Evolutionary conservation across 768 basidiomycete genomes (phyloP), one percentile per base, ranked within the genome.

Genomic region (Tricholoma hemisulphureum): DNA sequence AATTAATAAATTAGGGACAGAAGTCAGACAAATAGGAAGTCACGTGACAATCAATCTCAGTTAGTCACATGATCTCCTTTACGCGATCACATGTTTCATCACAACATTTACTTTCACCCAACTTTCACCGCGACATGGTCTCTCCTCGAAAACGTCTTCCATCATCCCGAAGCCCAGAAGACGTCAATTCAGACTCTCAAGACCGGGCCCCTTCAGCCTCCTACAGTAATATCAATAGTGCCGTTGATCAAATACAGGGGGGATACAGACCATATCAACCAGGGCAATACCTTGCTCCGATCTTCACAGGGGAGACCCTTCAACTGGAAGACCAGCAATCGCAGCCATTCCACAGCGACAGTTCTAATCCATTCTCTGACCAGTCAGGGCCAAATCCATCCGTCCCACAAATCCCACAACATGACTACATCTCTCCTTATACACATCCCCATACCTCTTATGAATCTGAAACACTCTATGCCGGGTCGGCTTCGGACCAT

Each of bases 221-320:
- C 6, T 16, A 41, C 23, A 57, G 9, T 26, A 21, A 48, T 43
- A 60, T 53, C 51, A 65, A 39, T 53, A 50, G 6, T 43, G 24
- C 28, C 59, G 56, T 31, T 34, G 51, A 46, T 59, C 64, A 20
- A 51, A 64, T 46, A 29, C 52, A 28, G 20, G 58, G 59, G 28
- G 65, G 71, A 53, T 80, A 78, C 56, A 69, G 65, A 23, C 80
- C 79, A 54, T 87, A 87, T 61, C 80, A 84, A 56, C 86, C 83
- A 23, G 86, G 85, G 2, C 84, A 86, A 64, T 77, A 77, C 52
- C 73, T 87, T 14, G 81, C 76, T 31, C 85, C 86, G 0, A 87
- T 87, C 41, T 74, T 82, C 54, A 87, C 86, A 6, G 86, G 86
- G 31, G 85, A 87, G 68, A 86, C 85, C 0, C 74, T 87, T 18